Base-by-base conservation (phyloP, 2,329 filamentous ascomycete species). In the Fusarium veterinarium region DNA sequence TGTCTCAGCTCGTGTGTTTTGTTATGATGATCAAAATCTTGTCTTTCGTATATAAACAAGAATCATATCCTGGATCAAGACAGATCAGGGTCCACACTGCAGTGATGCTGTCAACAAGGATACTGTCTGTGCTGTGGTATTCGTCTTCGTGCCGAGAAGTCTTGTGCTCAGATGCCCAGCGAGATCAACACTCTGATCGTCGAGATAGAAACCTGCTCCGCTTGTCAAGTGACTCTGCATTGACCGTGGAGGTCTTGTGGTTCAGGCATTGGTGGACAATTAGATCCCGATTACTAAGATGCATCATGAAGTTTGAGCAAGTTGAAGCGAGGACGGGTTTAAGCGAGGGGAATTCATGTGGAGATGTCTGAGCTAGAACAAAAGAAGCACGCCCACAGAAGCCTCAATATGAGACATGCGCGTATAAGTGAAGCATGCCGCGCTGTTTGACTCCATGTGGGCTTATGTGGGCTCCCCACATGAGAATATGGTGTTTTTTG, bases 231-330 rank as follows among this genome's bases (percentile, higher is more conserved):
- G 30, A 17, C 41, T 49, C 23, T 58, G 42, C 33, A 38, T 31
- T 45, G 52, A 20, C n/a, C n/a, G 28, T 13, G 23, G 13, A 33
- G 28, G 16, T 6, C n/a, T 38, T 12, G 44, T 52, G 11, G 9
- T 16, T 25, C n/a, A 2, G 25, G 58, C 13, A 64, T 65, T 65
- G 60, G 60, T 65, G 62, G 62, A 65, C 48, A 64, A 65, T 64
- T 48, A 25, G 6, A 25, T n/a, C 17, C 62, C 37, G 41, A 57
- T 38, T 35, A 28, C 60, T 38, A 44, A 25, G 12, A 14, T 30
- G 17, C 10, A 41, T 42, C 16, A 46, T 64, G 33, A 33, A 28
- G 37, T n/a, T 30, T 41, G 23, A 23, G 48, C 30, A 65, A 28
- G 17, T 42, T 28, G 62, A 48, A 57, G 52, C 41, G 41, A 64